phyloP scores from a whole-genome alignment of 371 early-diverging fungal genomes.

The Circinella umbellata region DNA sequence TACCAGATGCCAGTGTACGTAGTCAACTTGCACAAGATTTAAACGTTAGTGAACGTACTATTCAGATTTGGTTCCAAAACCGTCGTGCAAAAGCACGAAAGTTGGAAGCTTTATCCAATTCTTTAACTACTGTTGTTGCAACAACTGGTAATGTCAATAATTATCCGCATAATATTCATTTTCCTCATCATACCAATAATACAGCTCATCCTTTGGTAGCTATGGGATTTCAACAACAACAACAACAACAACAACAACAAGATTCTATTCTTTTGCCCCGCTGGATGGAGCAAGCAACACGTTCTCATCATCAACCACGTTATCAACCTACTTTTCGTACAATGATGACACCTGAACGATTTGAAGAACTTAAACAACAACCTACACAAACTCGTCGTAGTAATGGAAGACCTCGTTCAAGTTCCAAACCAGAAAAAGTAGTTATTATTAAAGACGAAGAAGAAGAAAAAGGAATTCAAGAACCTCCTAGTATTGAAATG shows the following conservation, averaged over 20 bases:
- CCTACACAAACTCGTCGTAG: not conserved
- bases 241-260: not conserved
- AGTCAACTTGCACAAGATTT: slow-evolving; percentile 37
- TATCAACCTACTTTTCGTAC: slow-evolving; percentile 53
- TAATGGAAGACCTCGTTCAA: slow-evolving; percentile 38
- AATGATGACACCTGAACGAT: slow-evolving; percentile 52
- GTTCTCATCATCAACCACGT: slow-evolving; percentile 31
- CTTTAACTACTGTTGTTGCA: not conserved
- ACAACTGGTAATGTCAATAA: not conserved
- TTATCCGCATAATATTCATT: not conserved
- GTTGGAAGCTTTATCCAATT: slow-evolving; percentile 22
- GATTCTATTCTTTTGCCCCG: slow-evolving; percentile 9
- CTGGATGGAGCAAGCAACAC: slow-evolving; percentile 16
- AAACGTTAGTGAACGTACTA: slow-evolving; percentile 59
- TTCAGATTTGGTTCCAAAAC: slow-evolving; percentile 98
- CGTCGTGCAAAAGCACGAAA: slow-evolving; percentile 69
- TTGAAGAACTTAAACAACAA: slow-evolving; percentile 33
- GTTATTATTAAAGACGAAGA: not conserved
- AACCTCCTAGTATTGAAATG: slow-evolving; percentile 6
- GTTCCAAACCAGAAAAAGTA: slow-evolving; percentile 38
- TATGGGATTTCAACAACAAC: not conserved
- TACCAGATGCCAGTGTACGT: slow-evolving; percentile 40
- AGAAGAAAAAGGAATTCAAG: not conserved
- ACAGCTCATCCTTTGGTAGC: no score
- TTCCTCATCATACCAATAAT: slow-evolving; percentile 1